Conservation (phyloP, 345 rosid genomes). For the Ceriops decandra region DNA sequence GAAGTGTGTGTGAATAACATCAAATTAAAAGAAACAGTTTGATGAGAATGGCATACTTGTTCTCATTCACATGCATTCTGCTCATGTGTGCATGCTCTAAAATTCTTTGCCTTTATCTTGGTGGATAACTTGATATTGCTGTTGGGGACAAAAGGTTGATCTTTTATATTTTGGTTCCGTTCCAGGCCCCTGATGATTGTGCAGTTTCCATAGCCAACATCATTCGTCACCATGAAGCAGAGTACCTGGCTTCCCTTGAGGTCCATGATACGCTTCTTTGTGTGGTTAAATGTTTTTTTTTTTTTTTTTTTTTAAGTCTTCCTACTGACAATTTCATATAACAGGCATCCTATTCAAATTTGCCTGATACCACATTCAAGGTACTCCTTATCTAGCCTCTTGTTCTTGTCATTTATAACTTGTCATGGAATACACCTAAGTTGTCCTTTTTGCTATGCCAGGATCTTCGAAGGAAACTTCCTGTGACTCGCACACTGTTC, state of each 20-base stretch:
- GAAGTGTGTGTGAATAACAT: no score
- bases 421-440: neutral
- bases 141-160: neutral
- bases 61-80: no score
- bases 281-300: slow-evolving; percentile 7
- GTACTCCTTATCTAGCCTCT: slow-evolving; percentile 19
- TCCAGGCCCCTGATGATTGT: slow-evolving; percentile 84
- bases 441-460: slow-evolving; percentile 23
- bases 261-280: slow-evolving; percentile 31
- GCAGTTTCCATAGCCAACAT: slow-evolving; percentile 62
- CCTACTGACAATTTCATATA: slow-evolving; percentile 12
- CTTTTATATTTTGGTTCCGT: slow-evolving; percentile 26
- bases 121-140: no score
- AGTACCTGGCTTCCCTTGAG: slow-evolving; percentile 87
- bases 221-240: slow-evolving; percentile 84
- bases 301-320: neutral
- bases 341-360: slow-evolving; percentile 85
- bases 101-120: no score
- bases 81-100: no score
- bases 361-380: slow-evolving; percentile 97
- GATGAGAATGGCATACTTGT: no score
- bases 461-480: slow-evolving; percentile 98
- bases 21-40: no score
- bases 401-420: neutral
- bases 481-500: slow-evolving; percentile 86